These are phyloP conservation scores for Candida sanyiensis DNA, from an alignment of 805 yeast species.

Conservation along the genomic window DNA sequence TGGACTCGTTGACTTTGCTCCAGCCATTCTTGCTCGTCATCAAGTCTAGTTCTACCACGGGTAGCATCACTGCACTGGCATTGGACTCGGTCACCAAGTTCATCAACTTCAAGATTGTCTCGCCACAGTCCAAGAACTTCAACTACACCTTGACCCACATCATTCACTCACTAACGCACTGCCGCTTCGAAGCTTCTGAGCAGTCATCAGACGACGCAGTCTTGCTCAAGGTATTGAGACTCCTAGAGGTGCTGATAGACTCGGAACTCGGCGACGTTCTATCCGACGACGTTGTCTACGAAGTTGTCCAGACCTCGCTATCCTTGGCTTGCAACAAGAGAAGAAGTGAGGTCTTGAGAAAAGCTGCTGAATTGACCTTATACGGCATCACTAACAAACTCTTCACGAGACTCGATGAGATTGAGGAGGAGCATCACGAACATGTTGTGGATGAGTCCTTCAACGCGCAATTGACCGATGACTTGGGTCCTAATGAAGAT, in stretches of 20 bases:
- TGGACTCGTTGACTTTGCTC: slow-evolving; percentile 68
- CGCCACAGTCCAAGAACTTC: slow-evolving; percentile 47
- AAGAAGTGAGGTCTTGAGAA: slow-evolving; percentile 82
- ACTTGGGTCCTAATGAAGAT: slow-evolving; percentile 46
- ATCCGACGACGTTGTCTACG: slow-evolving; percentile 78
- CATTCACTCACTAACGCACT: slow-evolving; percentile 70
- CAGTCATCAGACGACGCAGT: slow-evolving; percentile 91
- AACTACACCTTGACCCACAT: slow-evolving; percentile 57
- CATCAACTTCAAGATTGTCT: slow-evolving; percentile 63
- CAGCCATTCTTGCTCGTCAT: slow-evolving; percentile 85
- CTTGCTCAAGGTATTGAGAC: slow-evolving; percentile 69
- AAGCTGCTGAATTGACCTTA: slow-evolving; percentile 83
- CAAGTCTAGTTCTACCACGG: slow-evolving; percentile 80
- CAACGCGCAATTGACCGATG: slow-evolving; percentile 47
- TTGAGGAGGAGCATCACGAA: slow-evolving; percentile 41
- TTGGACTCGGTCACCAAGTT: slow-evolving; percentile 71
- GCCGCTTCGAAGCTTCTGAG: slow-evolving; percentile 93
- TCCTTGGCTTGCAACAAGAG: slow-evolving; percentile 89
- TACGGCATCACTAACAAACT: slow-evolving; percentile 61
- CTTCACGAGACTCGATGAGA: slow-evolving; percentile 51
- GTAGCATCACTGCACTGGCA: slow-evolving; percentile 78
- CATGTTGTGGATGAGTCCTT: slow-evolving; percentile 41
- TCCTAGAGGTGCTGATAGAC: slow-evolving; percentile 61
- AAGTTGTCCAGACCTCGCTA: slow-evolving; percentile 85
- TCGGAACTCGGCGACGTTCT: slow-evolving; percentile 62